Base-by-base conservation (phyloP, 2,329 filamentous ascomycete species). In the Colletotrichum chlorophyti region DNA sequence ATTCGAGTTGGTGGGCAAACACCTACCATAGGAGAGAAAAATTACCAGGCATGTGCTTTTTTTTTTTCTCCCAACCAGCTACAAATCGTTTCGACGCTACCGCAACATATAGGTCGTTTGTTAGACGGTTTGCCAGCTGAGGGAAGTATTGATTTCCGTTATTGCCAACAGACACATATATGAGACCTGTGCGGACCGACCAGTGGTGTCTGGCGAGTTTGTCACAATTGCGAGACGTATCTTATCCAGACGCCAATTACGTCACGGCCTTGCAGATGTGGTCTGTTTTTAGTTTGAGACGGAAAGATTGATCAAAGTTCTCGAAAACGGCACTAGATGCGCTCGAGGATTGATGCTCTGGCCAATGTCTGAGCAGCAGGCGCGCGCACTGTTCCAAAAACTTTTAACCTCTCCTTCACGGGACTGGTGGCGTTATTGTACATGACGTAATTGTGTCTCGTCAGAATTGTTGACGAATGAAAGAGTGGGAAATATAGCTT, bases 371-470 rank as follows among this genome's bases (percentile, higher is more conserved):
- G 14, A 17, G n/a, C 11, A 9, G 23, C 45, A 46, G 24, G 26
- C 34, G 48, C 37, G 40, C 45, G 38, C 52, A 60, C 45, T 60
- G 57, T 58, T 46, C 32, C 38, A 21, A 29, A 35, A 45, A 45
- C 42, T 21, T 54, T 46, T 40, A 46, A 19, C 38, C 29, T 24
- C 32, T 55, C 34, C 32, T 11, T 35, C 24, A 27, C n/a, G 11
- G 38, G 29, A 45, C 38, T 49, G 51, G 55, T 59, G 55, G 51
- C 55, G 55, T 55, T 43, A 40, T 27, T 27, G 43, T 17, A 17
- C 43, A 55, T 60, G 58, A 60, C 58, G 58, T 58, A 60, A 47
- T 34, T 52, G 27, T 60, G 42, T 54, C 29, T 48, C 31, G 12
- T 38, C 15, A 43, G 38, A n/a, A 23, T 10, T 23, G 17, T 24